Evolutionary conservation across 306 rosid species (phyloP).

Genomic region (Dryas alaskensis): DNA sequence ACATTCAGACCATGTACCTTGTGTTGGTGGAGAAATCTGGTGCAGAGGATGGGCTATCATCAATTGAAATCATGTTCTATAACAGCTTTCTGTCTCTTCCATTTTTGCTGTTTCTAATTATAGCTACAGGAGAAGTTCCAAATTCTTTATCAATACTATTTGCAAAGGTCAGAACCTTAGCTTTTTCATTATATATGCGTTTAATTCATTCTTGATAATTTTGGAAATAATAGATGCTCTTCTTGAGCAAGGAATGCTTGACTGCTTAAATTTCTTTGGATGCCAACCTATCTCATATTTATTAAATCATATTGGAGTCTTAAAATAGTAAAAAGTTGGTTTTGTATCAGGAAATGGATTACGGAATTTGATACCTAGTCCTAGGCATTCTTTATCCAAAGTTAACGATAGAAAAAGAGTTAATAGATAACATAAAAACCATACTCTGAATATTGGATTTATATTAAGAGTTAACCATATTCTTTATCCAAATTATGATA

Average conservation of each 20-base stretch:
- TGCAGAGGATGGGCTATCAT: constrained; percentile 89
- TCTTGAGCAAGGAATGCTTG: background rate
- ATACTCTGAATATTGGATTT: background rate
- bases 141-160: constrained; percentile 63
- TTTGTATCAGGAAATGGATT: background rate
- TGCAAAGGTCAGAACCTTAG: constrained; percentile 63
- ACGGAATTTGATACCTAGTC: background rate
- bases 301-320: background rate
- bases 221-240: constrained; percentile 10
- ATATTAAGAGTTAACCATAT: no score
- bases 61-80: constrained; percentile 91
- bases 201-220: constrained; percentile 10
- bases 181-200: constrained; percentile 12
- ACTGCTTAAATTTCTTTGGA: constrained; percentile 5
- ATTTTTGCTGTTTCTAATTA: constrained; percentile 76
- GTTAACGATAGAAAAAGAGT: background rate
- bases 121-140: constrained; percentile 91
- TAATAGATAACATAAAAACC: background rate
- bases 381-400: background rate
- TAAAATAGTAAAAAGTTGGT: background rate
- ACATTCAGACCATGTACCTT: constrained; percentile 90
- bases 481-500: no score
- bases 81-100: constrained; percentile 94
- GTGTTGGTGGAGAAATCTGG: constrained; percentile 94
- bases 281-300: background rate